Percentiles rank a stretch among this genome's conserved stretches.
phyloP scores from a whole-genome alignment of 441 rosid species.

The Syzygium malaccense region DNA sequence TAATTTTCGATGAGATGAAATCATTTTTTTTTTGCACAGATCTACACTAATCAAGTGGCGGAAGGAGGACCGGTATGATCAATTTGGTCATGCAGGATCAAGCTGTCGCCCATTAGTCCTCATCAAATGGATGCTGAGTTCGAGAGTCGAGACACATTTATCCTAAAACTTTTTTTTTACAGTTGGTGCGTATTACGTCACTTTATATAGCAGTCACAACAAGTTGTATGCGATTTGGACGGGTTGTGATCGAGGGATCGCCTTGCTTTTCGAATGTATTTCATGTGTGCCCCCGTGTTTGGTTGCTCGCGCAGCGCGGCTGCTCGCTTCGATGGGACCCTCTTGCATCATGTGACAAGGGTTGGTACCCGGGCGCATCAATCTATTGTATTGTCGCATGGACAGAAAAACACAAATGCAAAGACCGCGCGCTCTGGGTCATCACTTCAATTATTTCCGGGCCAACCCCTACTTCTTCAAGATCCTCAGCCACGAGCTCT shows the following conservation, averaged over 20 bases:
- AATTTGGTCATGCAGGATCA: not conserved
- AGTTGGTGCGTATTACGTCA: rapidly evolving
- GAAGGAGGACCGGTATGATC: not conserved
- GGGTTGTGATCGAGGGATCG: not conserved
- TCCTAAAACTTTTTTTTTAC: no score
- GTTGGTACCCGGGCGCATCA: rapidly evolving
- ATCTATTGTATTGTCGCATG: not conserved
- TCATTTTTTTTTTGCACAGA: no score
- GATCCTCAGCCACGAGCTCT: no score
- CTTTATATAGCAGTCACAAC: not conserved
- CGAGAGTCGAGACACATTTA: rapidly evolving
- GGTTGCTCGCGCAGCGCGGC: not conserved
- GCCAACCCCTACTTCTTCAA: rapidly evolving
- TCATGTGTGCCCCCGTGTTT: not conserved
- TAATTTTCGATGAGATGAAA: not conserved
- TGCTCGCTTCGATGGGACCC: not conserved
- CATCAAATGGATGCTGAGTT: not conserved
- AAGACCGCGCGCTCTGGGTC: not conserved
- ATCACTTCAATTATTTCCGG: not conserved
- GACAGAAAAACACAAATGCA: rapidly evolving
- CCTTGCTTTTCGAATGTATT: not conserved
- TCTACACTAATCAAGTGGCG: not conserved
- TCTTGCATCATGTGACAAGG: rapidly evolving
- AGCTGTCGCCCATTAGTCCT: not conserved
- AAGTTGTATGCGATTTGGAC: rapidly evolving